These are phyloP conservation scores for Agroathelia rolfsii DNA, from an alignment of 1,284 basidiomycete genomes.

Conservation along the genomic window DNA sequence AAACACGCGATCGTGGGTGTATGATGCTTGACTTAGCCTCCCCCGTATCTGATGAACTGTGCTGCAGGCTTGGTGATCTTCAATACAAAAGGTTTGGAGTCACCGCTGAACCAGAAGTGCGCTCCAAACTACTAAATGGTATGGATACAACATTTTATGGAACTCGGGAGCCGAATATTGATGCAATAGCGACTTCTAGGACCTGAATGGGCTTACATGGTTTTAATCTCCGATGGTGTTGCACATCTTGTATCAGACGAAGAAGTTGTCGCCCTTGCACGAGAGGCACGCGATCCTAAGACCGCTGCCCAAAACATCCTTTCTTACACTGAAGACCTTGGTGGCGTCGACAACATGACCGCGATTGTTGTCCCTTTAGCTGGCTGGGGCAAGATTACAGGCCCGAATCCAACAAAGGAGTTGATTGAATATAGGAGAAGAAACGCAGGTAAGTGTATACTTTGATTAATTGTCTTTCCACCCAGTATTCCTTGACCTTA, in stretches of 20 bases:
- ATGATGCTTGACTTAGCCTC: not conserved
- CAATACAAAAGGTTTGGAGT: constrained; percentile 87
- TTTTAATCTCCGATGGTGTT: constrained; percentile 85
- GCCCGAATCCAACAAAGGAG: constrained; percentile 72
- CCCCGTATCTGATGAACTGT: constrained; percentile 6
- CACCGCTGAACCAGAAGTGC: constrained; percentile 92
- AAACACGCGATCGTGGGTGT: constrained; percentile 77
- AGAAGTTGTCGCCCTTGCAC: constrained; percentile 87
- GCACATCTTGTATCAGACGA: constrained; percentile 87
- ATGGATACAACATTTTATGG: constrained; percentile 10
- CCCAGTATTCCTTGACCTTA: constrained; percentile 5
- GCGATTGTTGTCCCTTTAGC: constrained; percentile 87
- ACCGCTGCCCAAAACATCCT: constrained; percentile 79
- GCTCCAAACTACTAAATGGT: constrained; percentile 72
- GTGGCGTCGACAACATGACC: constrained; percentile 87
- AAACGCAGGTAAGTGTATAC: constrained; percentile 52
- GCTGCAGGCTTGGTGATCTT: constrained; percentile 75
- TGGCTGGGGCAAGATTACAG: constrained; percentile 81
- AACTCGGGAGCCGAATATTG: constrained; percentile 5
- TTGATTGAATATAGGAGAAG: constrained; percentile 71
- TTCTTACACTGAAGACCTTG: constrained; percentile 84
- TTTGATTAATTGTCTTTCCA: constrained; percentile 1
- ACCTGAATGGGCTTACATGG: constrained; percentile 67
- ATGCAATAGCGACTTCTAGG: constrained; percentile 30
- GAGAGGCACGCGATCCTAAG: constrained; percentile 64